Base-by-base conservation (phyloP, 2,329 filamentous ascomycete species). In the Xylariaceae sp. region DNA sequence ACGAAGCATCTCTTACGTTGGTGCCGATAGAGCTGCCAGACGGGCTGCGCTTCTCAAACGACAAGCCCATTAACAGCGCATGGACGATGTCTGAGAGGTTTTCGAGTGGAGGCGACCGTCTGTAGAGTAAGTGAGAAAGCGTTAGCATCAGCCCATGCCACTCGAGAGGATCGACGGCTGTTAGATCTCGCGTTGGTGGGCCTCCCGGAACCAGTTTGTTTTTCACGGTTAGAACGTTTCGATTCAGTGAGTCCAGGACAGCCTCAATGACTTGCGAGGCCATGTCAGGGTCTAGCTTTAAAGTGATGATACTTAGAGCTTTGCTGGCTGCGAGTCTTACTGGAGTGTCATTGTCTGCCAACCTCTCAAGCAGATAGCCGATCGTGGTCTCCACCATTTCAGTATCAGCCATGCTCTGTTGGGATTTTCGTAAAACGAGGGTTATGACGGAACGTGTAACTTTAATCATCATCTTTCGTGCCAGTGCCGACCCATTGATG, bases 111-210 rank as follows among this genome's bases (percentile, higher is more conserved):
- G 89, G 85, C 0, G 90, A 90, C 30, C 85, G 81, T 38, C 89
- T 82, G 64, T 95, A 96, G 1, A 97, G 72, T 2, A 95, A 69
- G 62, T 97, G 89, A 0, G 88, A 83, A 3, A 98, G 70, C 0
- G 93, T 93, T 34, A 98, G 73, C 55, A 89, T 90, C 29, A 96
- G 65, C 0, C 93, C 93, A 62, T 98, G 93, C 93, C 93, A 98
- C 63, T 85, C 82, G 19, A 91, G 72, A 13, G 87, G 77, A 60
- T 94, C 83, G 12, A 94, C 89, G 8, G 83, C 81, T 32, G 81
- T 82, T 28, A 95, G 68, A 58, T 93, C 81, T 31, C 76, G 70
- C 13, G 56, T 61, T 2, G 63, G 62, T 31, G 65, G 60, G 6
- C 57, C 62, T 1, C 56, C 56, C 2, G 60, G 38, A 19, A 59